phyloP scores from a whole-genome alignment of 192 early-diverging fungal genomes.

The Coemansia aciculifera region DNA sequence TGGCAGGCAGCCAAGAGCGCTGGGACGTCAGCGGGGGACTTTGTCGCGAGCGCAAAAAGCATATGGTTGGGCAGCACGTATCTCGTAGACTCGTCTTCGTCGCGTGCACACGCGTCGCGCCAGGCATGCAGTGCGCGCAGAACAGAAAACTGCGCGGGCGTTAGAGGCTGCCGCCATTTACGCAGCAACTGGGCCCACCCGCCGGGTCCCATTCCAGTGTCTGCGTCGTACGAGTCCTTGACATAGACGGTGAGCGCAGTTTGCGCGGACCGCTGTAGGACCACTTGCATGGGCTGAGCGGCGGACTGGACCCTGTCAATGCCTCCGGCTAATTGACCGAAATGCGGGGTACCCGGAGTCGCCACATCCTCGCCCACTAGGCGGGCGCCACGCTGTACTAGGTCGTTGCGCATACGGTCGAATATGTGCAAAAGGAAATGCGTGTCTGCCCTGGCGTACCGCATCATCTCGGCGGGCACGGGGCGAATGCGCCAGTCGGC shows the following conservation, averaged over 20 bases:
- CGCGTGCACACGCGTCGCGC: constrained; percentile 86
- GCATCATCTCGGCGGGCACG: constrained; percentile 85
- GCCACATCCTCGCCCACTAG: constrained; percentile 54
- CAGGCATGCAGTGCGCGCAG: constrained; percentile 90
- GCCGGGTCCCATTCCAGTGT: constrained; percentile 68
- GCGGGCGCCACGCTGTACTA: constrained; percentile 55
- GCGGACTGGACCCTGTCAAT: constrained; percentile 44
- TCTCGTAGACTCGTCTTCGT: constrained; percentile 87
- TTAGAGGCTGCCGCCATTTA: constrained; percentile 64
- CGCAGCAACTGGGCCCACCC: constrained; percentile 76
- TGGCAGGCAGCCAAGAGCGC: constrained; percentile 73
- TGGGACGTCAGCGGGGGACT: constrained; percentile 70
- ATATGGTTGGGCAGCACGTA: constrained; percentile 93
- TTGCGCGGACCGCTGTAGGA: constrained; percentile 64
- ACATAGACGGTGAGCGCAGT: constrained; percentile 70
- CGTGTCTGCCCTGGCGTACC: constrained; percentile 92
- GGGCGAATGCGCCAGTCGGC: constrained; percentile 99
- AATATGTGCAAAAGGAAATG: constrained; percentile 95
- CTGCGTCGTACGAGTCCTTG: constrained; percentile 85
- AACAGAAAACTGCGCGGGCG: constrained; percentile 68
- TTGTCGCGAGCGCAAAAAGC: constrained; percentile 71
- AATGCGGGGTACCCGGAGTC: constrained; percentile 15
- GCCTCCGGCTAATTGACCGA: constrained; percentile 39
- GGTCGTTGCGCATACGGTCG: constrained; percentile 86
- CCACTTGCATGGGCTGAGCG: constrained; percentile 27